phyloP scores from a whole-genome alignment of 345 rosid species.

The Hibiscus syriacus region DNA sequence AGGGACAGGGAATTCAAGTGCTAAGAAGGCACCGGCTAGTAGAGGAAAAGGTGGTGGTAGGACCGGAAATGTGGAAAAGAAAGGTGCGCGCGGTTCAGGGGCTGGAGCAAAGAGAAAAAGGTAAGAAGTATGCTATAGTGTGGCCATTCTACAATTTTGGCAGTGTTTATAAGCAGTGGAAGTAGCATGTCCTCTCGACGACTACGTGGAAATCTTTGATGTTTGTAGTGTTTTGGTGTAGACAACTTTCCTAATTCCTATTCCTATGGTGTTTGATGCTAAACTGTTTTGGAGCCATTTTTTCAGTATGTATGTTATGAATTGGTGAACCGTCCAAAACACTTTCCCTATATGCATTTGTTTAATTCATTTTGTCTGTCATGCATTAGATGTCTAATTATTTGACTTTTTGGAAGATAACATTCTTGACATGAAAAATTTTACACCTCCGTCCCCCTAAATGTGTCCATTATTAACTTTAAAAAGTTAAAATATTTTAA shows the following conservation, averaged over 20 bases:
- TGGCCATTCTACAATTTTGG: slow-evolving; percentile 6
- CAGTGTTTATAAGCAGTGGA: background rate
- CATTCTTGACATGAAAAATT: no score
- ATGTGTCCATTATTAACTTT: no score
- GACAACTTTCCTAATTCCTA: background rate
- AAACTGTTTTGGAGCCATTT: background rate
- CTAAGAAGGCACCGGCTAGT: slow-evolving; percentile 43
- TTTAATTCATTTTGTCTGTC: no score
- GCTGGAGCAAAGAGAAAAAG: slow-evolving; percentile 66
- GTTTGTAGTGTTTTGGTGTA: background rate
- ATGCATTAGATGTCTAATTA: no score
- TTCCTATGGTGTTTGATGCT: background rate
- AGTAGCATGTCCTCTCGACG: background rate
- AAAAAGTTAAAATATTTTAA: no score
- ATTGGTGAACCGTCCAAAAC: background rate
- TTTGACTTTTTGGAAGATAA: no score
- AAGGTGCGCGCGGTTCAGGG: slow-evolving; percentile 33
- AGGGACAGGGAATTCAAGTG: slow-evolving; percentile 38
- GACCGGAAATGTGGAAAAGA: slow-evolving; percentile 18
- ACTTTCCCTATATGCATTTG: no score
- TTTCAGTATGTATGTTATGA: background rate
- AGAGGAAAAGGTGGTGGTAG: slow-evolving; percentile 43
- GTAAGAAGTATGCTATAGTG: slow-evolving; percentile 16
- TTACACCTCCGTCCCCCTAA: no score
- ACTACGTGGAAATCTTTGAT: no score